Evolutionary conservation across 176 grass and related monocot species (phyloP), one percentile per base, ranked within the genome.

Genomic region (Hordeum vulgare): DNA sequence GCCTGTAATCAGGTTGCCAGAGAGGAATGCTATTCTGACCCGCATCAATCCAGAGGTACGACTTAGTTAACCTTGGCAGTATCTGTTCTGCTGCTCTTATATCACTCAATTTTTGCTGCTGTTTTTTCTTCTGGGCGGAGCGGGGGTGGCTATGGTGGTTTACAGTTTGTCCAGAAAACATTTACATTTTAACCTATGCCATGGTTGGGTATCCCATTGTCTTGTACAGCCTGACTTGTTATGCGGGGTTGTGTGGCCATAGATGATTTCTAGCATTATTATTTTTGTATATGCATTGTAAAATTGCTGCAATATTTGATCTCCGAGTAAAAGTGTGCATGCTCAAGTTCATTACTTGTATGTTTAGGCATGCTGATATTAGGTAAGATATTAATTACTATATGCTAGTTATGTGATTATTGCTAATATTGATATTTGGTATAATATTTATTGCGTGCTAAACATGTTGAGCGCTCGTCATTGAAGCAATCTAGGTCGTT

Each of bases 11-110:
- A 83, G 96, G 45, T 45, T 99, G 53, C 96, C 73, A 5, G 91
- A 96, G 12, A 94, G 86, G 78, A 99, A 94, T 80, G 89, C 94
- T 2, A 84, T 99, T 94, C 61, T 99, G 57, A 96, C 97, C 64
- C 93, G 97, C 29, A 96, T 99, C 78, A 99, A 88, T 83, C 97
- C 97, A 17, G 93, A 96, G 95, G 95, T 97, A 74, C 18, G 21
- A 62, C 81, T 66, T 81, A 37, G 61, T 35, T 58, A 74, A 78
- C 58, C 21, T 56, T 78, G 37, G n/a, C 64, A 21, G 11, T 53
- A 72, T 60, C 33, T 26, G 27, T 78, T 74, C 15, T 53, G 12
- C 42, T 45, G 33, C 71, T 86, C 45, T 57, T 54, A 37, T 75
- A 75, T 31, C 36, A 45, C 33, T 79, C 2, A 68, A 47, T 79